phyloP scores from a whole-genome alignment of 2,329 filamentous ascomycete species.

The Pseudophaeomoniella oleicola region DNA sequence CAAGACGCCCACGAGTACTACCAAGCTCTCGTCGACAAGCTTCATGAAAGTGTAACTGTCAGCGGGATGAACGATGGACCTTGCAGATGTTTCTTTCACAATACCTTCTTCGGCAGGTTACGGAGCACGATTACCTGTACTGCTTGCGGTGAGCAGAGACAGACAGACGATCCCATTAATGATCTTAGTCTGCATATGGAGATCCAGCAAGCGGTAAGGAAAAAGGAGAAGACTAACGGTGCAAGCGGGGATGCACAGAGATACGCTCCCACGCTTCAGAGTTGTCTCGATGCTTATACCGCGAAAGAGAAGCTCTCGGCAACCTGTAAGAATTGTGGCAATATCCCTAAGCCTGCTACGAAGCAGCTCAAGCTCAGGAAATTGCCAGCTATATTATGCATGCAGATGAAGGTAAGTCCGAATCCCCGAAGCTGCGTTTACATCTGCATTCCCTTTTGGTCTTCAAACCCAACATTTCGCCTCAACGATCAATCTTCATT shows the following conservation, averaged over 20 bases:
- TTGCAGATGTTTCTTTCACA: conserved; percentile 86
- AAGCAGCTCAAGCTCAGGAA: conserved; percentile 75
- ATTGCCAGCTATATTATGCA: conserved; percentile 74
- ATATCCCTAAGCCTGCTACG: conserved; percentile 55
- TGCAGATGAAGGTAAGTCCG: conserved; percentile 63
- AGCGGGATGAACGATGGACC: conserved; percentile 55
- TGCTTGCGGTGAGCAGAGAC: conserved; percentile 33
- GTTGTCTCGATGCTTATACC: conserved; percentile 79
- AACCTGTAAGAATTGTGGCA: conserved; percentile 66
- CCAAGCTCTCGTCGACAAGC: conserved; percentile 81
- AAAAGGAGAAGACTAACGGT: too few species aligned
- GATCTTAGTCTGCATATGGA: conserved; percentile 84
- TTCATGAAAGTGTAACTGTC: conserved; percentile 64
- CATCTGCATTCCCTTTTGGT: too few species aligned
- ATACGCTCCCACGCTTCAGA: conserved; percentile 43
- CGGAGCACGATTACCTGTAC: conserved; percentile 84
- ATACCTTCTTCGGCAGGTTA: conserved; percentile 85
- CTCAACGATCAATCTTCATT: too few species aligned
- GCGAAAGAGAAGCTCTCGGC: conserved; percentile 58
- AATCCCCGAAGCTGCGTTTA: too few species aligned
- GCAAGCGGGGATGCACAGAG: conserved; percentile 22
- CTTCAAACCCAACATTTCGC: too few species aligned
- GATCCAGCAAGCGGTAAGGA: conserved; percentile 59
- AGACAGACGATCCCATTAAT: conserved; percentile 55
- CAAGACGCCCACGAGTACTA: conserved; percentile 97